phyloP scores from a whole-genome alignment of 2,329 filamentous ascomycete species.

The Fusarium cyanostomum region DNA sequence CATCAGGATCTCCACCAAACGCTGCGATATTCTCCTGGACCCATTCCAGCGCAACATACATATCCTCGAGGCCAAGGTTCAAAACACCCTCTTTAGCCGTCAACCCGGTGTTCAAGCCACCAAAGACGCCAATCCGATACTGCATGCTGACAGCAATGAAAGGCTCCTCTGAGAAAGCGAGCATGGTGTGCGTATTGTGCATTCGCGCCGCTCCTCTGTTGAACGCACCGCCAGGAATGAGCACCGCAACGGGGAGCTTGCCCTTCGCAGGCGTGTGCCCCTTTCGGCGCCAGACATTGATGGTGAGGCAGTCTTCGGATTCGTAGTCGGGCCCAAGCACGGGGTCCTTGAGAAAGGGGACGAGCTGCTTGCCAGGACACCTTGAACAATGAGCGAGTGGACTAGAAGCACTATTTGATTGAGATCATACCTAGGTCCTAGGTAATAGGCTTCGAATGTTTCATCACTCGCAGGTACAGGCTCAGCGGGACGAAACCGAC shows the following conservation, averaged over 20 bases:
- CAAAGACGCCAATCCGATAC: constrained; percentile 63
- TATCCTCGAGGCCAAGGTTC: constrained; percentile 64
- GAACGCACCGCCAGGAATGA: constrained; percentile 46
- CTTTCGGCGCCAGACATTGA: constrained; percentile 39
- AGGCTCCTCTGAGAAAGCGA: constrained; percentile 57
- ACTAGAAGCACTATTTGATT: fast-evolving
- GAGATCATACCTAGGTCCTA: constrained; percentile 28
- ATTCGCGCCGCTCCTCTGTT: constrained; percentile 46
- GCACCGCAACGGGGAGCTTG: constrained; percentile 40
- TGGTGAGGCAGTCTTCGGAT: constrained; percentile 43
- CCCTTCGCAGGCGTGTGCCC: constrained; percentile 23
- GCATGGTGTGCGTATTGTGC: constrained; percentile 58
- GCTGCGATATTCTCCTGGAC: constrained; percentile 60
- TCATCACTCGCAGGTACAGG: constrained; percentile 42
- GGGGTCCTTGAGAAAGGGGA: constrained; percentile 45
- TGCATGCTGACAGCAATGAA: constrained; percentile 60
- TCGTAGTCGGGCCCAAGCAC: constrained; percentile 45
- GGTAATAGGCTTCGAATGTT: constrained; percentile 39
- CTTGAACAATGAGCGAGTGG: constrained; percentile 21
- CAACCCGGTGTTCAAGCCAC: constrained; percentile 64
- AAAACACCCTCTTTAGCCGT: constrained; percentile 61
- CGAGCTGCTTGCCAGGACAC: constrained; percentile 45
- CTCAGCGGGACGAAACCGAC: constrained; percentile 52
- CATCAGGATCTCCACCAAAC: constrained; percentile 60
- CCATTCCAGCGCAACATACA: constrained; percentile 59